Percentiles rank a stretch among this genome's conserved stretches.
Evolutionary conservation across 2,329 filamentous ascomycete species (phyloP).

Genomic region (Byssoonygena ceratinophila): DNA sequence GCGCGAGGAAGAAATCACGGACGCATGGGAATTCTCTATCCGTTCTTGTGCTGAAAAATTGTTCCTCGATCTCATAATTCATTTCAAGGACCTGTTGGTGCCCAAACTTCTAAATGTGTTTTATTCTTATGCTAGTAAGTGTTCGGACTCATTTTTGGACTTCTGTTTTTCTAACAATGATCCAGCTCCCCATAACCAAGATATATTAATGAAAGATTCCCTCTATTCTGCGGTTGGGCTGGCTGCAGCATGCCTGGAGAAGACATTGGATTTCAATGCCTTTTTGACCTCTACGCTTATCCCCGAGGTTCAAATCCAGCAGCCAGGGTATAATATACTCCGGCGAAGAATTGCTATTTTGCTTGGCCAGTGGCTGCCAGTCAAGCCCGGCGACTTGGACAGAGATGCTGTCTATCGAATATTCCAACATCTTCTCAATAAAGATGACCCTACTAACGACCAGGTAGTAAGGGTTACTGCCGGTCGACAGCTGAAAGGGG

Average conservation of each 20-base stretch:
- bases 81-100: conserved; percentile 73
- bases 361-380: conserved; percentile 76
- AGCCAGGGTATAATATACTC: conserved; percentile 64
- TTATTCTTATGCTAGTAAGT: conserved; percentile 58
- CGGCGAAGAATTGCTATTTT: conserved; percentile 80
- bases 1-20: conserved; percentile 70
- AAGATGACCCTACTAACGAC: conserved; percentile 69
- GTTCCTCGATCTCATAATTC: conserved; percentile 79
- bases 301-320: conserved; percentile 61
- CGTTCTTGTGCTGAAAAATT: conserved; percentile 87
- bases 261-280: conserved; percentile 69
- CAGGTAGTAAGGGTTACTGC: conserved; percentile 86
- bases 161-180: conserved; percentile 9
- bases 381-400: conserved; percentile 60
- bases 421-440: conserved; percentile 73
- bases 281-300: conserved; percentile 67
- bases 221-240: conserved; percentile 89
- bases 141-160: too few species aligned
- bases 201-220: conserved; percentile 81
- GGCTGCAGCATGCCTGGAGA: conserved; percentile 63
- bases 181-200: conserved; percentile 47
- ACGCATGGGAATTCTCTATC: conserved; percentile 85
- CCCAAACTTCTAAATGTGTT: conserved; percentile 76
- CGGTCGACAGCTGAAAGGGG: conserved; percentile 67
- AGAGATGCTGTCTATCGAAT: conserved; percentile 73